Evolutionary conservation across 2,329 filamentous ascomycete genomes (phyloP).

Genomic region (Calonectria hongkongensis): DNA sequence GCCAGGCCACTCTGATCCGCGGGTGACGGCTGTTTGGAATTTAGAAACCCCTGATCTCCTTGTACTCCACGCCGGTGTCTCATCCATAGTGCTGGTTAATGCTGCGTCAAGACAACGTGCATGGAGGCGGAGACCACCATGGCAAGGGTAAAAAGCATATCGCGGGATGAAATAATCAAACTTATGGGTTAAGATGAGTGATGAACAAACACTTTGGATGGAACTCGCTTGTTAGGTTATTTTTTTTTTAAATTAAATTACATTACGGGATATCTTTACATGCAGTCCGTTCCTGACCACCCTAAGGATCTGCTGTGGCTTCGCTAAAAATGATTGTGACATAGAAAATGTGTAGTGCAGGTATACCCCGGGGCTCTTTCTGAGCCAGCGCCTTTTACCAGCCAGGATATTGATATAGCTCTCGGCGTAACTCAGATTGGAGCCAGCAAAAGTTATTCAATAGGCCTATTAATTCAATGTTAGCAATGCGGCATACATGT

Average conservation of each 20-base stretch:
- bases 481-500: not conserved
- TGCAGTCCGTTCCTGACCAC: conserved; percentile 7
- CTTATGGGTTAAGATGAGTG: not conserved
- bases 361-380: not conserved
- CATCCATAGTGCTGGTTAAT: not conserved
- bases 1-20: not conserved
- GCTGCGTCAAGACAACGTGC: not conserved
- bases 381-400: conserved; percentile 2
- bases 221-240: not conserved
- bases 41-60: not conserved
- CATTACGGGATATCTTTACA: conserved; percentile 21
- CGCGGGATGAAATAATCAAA: not conserved
- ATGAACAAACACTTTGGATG: not conserved
- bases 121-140: not conserved
- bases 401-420: conserved; percentile 10
- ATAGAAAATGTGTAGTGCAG: not conserved
- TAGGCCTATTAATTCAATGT: not conserved
- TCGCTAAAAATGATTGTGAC: conserved; percentile 12
- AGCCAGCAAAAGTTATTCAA: conserved; percentile 31
- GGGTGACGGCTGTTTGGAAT: not conserved
- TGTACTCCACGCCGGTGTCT: conserved; percentile 2
- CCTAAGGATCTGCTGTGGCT: not conserved
- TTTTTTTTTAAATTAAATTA: conserved; percentile 9
- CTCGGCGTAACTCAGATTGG: conserved; percentile 23
- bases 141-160: not conserved